phyloP scores from a whole-genome alignment of 129 eudicot genomes.

The Gnaphalium uliginosum region DNA sequence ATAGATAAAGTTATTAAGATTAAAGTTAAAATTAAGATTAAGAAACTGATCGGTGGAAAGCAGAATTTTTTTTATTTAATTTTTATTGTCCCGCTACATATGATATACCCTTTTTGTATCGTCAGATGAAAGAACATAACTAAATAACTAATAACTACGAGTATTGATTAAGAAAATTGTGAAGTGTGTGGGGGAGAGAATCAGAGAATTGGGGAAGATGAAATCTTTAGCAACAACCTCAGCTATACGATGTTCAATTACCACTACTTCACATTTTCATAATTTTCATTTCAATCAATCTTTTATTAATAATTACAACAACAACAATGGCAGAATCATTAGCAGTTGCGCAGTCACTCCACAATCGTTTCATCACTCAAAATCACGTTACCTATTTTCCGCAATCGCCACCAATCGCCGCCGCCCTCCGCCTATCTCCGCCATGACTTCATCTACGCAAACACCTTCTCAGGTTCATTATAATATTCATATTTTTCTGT shows the following conservation, averaged over 20 bases:
- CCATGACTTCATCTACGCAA: conserved; percentile 55
- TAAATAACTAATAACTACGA: no score
- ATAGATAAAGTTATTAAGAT: no score
- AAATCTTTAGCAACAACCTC: conserved; percentile 33
- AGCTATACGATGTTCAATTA: conserved; percentile 34
- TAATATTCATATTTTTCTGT: background rate
- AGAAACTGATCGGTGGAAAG: no score
- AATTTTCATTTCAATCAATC: conserved; percentile 5
- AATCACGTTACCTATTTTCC: conserved; percentile 32
- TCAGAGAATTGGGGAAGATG: conserved; percentile 36
- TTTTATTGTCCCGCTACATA: no score
- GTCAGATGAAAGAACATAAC: no score
- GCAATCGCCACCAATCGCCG: conserved; percentile 25
- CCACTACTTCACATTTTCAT: conserved; percentile 26
- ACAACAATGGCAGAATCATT: conserved; percentile 25
- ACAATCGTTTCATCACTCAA: conserved; percentile 21
- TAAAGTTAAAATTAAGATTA: no score
- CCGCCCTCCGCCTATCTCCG: conserved; percentile 36
- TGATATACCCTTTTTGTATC: no score
- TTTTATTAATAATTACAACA: background rate
- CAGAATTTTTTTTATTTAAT: no score
- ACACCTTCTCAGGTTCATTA: conserved; percentile 41
- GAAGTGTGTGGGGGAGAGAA: background rate
- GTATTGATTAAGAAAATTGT: no score
- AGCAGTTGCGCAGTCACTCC: conserved; percentile 10